Evolutionary conservation across 768 basidiomycete genomes (phyloP).

Genomic region (Boletus rex-veris): DNA sequence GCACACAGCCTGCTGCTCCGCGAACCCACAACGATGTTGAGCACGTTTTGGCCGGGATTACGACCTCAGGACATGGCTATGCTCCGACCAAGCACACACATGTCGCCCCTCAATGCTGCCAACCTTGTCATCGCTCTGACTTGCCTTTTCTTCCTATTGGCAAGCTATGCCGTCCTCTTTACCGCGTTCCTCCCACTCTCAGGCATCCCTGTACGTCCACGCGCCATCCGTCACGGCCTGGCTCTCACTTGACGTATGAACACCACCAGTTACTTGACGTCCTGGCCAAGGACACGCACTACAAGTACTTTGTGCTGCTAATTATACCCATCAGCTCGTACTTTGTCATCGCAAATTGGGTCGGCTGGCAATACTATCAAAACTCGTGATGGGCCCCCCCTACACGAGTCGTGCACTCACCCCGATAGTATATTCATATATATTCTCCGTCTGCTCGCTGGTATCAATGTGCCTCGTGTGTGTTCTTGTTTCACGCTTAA

Average conservation of each 20-base stretch:
- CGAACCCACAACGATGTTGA: constrained; percentile 4
- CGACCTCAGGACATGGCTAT: constrained; percentile 18
- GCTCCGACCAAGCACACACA: constrained; percentile 20
- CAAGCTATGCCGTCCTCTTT: constrained; percentile 61
- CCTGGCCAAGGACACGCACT: constrained; percentile 73
- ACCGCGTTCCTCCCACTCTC: constrained; percentile 59
- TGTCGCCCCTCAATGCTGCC: constrained; percentile 36
- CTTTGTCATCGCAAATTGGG: constrained; percentile 98
- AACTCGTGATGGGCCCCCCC: constrained; percentile 56
- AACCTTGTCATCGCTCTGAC: constrained; percentile 47
- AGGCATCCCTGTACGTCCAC: constrained; percentile 46
- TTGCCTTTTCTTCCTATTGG: constrained; percentile 50
- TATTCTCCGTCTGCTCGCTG: constrained; percentile 4
- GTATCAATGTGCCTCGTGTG: constrained; percentile 23
- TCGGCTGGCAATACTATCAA: constrained; percentile 96
- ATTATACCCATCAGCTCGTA: constrained; percentile 79
- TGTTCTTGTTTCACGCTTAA: constrained; percentile 7
- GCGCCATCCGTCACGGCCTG: not conserved
- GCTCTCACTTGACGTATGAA: constrained; percentile 20
- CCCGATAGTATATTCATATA: not conserved
- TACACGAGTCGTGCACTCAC: constrained; percentile 6
- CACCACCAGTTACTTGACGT: constrained; percentile 54
- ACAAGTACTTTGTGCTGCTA: constrained; percentile 83
- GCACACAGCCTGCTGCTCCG: constrained; percentile 2
- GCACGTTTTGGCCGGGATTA: constrained; percentile 29